Percentiles rank a stretch among this genome's conserved stretches.
phyloP scores from a whole-genome alignment of 345 rosid genomes.

The Pugionium cornutum region DNA sequence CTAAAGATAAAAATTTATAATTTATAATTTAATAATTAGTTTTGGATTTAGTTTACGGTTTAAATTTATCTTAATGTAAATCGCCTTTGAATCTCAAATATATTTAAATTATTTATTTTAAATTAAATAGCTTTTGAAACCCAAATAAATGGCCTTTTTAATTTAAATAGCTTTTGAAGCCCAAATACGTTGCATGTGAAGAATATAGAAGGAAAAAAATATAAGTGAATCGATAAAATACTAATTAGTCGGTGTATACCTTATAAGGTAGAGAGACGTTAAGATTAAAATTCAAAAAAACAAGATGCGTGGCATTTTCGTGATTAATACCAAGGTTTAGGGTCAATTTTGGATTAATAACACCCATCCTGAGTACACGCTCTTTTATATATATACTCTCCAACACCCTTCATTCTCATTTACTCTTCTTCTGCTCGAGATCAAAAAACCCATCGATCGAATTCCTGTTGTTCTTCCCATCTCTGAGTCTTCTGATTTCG shows the following conservation, averaged over 20 bases:
- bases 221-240: slow-evolving; percentile 22
- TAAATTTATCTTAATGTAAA: no score
- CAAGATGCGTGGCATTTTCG: slow-evolving; percentile 1
- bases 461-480: slow-evolving; percentile 4
- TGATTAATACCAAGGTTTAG: background rate
- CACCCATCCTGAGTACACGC: slow-evolving; percentile 21
- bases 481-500: slow-evolving; percentile 20
- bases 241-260: slow-evolving; percentile 22
- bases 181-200: background rate
- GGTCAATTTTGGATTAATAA: slow-evolving; percentile 14
- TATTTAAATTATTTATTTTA: no score
- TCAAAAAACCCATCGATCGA: slow-evolving; percentile 8
- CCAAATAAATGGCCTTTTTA: background rate
- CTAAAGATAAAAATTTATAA: no score
- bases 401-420: slow-evolving; percentile 14
- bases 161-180: background rate
- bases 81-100: no score
- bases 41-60: no score
- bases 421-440: background rate
- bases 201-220: slow-evolving; percentile 11
- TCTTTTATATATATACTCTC: slow-evolving; percentile 23
- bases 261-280: slow-evolving; percentile 30
- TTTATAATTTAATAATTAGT: no score
- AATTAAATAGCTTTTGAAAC: no score
- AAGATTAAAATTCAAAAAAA: slow-evolving; percentile 38